Conservation (phyloP, 805 yeast genomes). For the Yueomyces sinensis region DNA sequence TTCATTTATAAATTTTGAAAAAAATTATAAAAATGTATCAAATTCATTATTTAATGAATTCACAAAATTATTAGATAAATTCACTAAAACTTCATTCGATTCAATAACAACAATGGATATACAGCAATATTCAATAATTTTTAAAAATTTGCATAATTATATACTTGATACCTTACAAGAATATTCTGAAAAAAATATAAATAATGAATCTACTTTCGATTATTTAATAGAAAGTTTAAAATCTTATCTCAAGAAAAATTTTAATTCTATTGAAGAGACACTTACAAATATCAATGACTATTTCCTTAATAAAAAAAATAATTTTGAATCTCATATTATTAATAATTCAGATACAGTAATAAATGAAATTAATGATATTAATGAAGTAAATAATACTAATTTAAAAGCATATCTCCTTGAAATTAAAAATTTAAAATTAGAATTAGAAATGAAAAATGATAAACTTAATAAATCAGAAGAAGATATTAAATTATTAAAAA, state of each 20-base stretch:
- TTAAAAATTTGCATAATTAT: not conserved
- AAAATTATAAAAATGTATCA: not conserved
- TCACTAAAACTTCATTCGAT: not conserved
- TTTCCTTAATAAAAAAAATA: no score
- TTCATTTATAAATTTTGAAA: not conserved
- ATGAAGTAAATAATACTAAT: not conserved
- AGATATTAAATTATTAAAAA: slow-evolving; percentile 3
- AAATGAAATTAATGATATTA: not conserved
- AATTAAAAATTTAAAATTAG: slow-evolving; percentile 4
- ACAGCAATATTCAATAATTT: no score
- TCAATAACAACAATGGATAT: not conserved
- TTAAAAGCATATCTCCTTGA: not conserved
- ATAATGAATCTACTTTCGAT: no score
- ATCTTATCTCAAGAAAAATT: not conserved
- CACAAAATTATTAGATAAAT: not conserved
- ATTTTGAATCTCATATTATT: not conserved
- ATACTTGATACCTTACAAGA: not conserved
- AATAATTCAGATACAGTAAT: not conserved
- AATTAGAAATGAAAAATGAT: slow-evolving; percentile 4
- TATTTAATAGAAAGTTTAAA: not conserved
- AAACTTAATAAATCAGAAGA: slow-evolving; percentile 2
- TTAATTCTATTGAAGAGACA: not conserved
- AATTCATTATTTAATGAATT: not conserved
- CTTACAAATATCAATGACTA: not conserved
- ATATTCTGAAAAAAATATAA: not conserved